Conservation (phyloP, 306 rosid species). For the Cucumis cinereus region DNA sequence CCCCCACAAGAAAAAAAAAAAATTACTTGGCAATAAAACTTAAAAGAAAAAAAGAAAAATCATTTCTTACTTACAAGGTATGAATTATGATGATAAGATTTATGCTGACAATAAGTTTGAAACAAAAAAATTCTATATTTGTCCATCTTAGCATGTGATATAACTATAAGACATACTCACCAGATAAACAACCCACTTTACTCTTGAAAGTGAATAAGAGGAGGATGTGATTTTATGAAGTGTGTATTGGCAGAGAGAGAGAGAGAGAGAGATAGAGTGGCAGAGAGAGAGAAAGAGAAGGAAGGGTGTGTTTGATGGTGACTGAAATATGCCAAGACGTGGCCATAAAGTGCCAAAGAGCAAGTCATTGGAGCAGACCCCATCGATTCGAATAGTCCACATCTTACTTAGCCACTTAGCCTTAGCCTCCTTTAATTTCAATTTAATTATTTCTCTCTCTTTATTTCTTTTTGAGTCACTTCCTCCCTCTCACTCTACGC, state of each 20-base stretch:
- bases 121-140: not conserved
- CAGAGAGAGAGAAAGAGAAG: not conserved
- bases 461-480: conserved; percentile 22
- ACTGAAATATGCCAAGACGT: conserved; percentile 16
- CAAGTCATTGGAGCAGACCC: conserved; percentile 40
- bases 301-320: not conserved
- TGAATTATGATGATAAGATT: too few relatives aligned
- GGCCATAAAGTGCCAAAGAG: conserved; percentile 10
- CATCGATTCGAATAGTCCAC: conserved; percentile 65
- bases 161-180: not conserved
- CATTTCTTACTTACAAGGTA: too few relatives aligned
- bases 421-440: conserved; percentile 6
- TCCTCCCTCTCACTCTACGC: conserved; percentile 17
- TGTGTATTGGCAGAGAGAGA: not conserved
- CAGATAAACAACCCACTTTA: not conserved
- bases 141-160: not conserved
- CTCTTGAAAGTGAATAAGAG: not conserved
- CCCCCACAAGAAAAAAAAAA: too few relatives aligned
- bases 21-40: too few relatives aligned
- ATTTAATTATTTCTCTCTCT: conserved; percentile 3
- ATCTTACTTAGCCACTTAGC: conserved; percentile 14
- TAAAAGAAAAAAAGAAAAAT: too few relatives aligned
- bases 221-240: too few relatives aligned
- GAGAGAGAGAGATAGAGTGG: not conserved
- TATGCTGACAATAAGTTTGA: not conserved